Base-by-base conservation (phyloP, 2,329 filamentous ascomycete genomes). In the Fusarium pininemorale region DNA sequence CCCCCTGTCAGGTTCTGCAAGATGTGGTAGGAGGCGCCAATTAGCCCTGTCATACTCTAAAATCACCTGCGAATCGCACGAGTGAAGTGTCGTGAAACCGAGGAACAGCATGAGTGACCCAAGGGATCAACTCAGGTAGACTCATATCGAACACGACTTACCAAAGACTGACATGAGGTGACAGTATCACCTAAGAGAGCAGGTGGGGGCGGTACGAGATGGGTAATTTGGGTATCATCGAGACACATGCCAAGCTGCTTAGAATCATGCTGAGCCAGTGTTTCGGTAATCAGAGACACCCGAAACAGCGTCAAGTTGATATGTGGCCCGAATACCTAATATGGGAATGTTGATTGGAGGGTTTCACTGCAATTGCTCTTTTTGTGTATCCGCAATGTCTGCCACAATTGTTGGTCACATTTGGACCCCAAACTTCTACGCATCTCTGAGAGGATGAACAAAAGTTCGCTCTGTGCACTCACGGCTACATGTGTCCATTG, bases 1-100 rank as follows among this genome's bases (percentile, higher is more conserved):
- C 38, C 42, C 69, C 69, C 63, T 63, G 74, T 55, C 37, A 47
- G 18, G 18, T 59, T 37, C 67, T 74, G 68, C 55, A 57, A 56
- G 53, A 69, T 72, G 50, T 55, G 24, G 62, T 63, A 63, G 47
- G 63, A 72, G 70, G 63, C 59, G 62, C 26, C 47, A 56, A 62
- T 16, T 39, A 63, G 53, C 37, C 51, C 35, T 45, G 50, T 55
- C 50, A 48, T 44, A 44, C 37, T 39, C 24, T 45, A 62, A 64
- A 63, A 55, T 37, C 59, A 57, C 44, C 45, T 56, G 71, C 50
- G 47, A 58, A 48, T 48, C 54, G 58, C 63, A 50, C 53, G 26
- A 58, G 54, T 63, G 50, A 61, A 56, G 63, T 32, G 28, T 32
- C 15, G 28, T 44, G 62, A 70, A 61, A 35, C 42, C 70, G 62